These are phyloP conservation scores for Drechslerella coelobrocha DNA, from an alignment of 2,329 filamentous ascomycete genomes.

Conservation along the genomic window DNA sequence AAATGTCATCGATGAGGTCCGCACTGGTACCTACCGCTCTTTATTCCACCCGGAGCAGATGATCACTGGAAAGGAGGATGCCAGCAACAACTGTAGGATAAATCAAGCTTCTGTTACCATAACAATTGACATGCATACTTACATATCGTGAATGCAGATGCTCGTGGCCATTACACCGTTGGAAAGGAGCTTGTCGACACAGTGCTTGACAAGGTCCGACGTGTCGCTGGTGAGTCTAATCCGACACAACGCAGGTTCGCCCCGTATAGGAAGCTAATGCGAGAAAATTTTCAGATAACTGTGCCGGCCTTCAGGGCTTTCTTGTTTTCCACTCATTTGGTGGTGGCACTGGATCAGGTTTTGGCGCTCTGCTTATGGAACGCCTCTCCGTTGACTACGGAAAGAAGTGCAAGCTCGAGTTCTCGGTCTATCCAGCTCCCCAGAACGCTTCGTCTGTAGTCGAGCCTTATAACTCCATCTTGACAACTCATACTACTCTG, in stretches of 20 bases:
- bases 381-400: constrained; percentile 98
- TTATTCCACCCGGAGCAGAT: constrained; percentile 99
- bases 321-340: constrained; percentile 99
- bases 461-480: constrained; percentile 99
- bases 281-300: constrained; percentile 71
- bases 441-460: constrained; percentile 97
- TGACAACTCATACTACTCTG: constrained; percentile 97
- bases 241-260: not conserved
- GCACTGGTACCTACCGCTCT: constrained; percentile 92
- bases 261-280: constrained; percentile 3
- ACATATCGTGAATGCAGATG: constrained; percentile 62
- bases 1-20: constrained; percentile 99
- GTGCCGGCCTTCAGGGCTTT: constrained; percentile 97
- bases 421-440: constrained; percentile 97
- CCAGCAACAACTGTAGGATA: constrained; percentile 85
- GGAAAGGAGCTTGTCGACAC: constrained; percentile 99
- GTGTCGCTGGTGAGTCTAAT: constrained; percentile 69
- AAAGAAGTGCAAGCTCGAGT: constrained; percentile 99
- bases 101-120: not conserved
- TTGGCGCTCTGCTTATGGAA: constrained; percentile 98
- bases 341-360: constrained; percentile 97
- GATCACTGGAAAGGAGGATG: constrained; percentile 99
- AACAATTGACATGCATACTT: constrained; percentile 19
- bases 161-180: constrained; percentile 98
- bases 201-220: constrained; percentile 96